A percentile compares a stretch with the other conserved stretches of the same genome.
These are phyloP conservation scores for Pichia insulana DNA, from an alignment of 805 yeast species.

Conservation along the genomic window DNA sequence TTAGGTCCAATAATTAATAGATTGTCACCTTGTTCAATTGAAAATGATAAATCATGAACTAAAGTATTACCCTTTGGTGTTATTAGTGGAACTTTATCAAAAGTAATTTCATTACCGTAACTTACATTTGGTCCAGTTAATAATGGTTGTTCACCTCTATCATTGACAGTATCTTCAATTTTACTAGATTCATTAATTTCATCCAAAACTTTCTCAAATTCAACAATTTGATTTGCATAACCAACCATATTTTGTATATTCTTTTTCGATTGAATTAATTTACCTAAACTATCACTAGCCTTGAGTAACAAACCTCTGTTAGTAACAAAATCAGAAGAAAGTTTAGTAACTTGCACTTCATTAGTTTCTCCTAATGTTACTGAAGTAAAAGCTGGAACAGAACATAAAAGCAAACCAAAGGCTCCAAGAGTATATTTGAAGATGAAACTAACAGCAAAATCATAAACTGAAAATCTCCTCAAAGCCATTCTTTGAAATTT, in stretches of 20 bases:
- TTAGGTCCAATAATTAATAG: slow-evolving; percentile 89
- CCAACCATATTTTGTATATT: slow-evolving; percentile 79
- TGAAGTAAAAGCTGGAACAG: slow-evolving; percentile 68
- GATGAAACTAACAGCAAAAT: slow-evolving; percentile 77
- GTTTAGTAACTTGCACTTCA: slow-evolving; percentile 24
- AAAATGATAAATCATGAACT: slow-evolving; percentile 57
- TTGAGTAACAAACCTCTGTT: slow-evolving; percentile 76
- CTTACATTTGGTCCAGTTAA: slow-evolving; percentile 27
- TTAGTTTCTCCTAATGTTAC: slow-evolving; percentile 33
- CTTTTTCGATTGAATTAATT: slow-evolving; percentile 76
- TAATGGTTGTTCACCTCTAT: slow-evolving; percentile 16
- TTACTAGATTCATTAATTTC: slow-evolving; percentile 32
- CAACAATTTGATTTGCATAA: slow-evolving; percentile 65
- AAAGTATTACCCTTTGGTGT: slow-evolving; percentile 79
- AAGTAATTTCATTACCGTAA: slow-evolving; percentile 56
- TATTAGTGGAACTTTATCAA: slow-evolving; percentile 67
- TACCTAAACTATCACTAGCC: slow-evolving; percentile 82
- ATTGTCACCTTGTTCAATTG: slow-evolving; percentile 74
- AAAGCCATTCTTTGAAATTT: slow-evolving; percentile 68
- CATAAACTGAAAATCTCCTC: slow-evolving; percentile 65
- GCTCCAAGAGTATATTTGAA: slow-evolving; percentile 96
- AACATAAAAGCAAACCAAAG: slow-evolving; percentile 78
- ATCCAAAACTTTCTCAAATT: slow-evolving; percentile 55
- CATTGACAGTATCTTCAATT: slow-evolving; percentile 18
- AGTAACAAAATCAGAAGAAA: slow-evolving; percentile 80